Evolutionary conservation across 805 yeast species (phyloP).

Genomic region (Wickerhamomyces chambardii): DNA sequence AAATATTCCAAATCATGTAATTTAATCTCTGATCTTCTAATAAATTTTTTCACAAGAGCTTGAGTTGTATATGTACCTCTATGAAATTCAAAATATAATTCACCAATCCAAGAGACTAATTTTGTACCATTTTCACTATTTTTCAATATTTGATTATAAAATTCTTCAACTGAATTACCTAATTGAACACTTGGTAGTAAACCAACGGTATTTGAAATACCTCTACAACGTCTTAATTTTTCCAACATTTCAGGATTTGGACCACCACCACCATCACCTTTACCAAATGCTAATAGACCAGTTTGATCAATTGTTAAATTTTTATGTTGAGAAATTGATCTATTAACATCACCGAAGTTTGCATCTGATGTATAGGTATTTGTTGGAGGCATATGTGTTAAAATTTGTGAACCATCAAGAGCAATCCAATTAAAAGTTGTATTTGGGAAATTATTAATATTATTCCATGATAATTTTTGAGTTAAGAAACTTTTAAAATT

Average conservation of each 20-base stretch:
- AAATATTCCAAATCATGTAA: conserved; percentile 81
- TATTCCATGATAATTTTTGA: conserved; percentile 95
- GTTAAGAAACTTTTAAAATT: conserved; percentile 83
- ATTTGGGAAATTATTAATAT: conserved; percentile 84
- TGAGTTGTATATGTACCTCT: conserved; percentile 97
- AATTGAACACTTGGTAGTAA: conserved; percentile 73
- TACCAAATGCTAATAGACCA: conserved; percentile 78
- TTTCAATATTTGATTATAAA: conserved; percentile 56
- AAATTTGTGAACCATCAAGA: conserved; percentile 84
- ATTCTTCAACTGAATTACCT: conserved; percentile 68
- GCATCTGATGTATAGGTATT: conserved; percentile 94
- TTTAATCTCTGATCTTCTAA: conserved; percentile 67
- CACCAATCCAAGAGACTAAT: conserved; percentile 89
- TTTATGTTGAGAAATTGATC: conserved; percentile 77
- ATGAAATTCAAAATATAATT: conserved; percentile 88
- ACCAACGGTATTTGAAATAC: conserved; percentile 74
- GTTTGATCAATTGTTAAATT: conserved; percentile 73
- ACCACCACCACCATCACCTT: conserved; percentile 99
- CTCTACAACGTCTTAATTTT: conserved; percentile 85
- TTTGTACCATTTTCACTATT: conserved; percentile 55
- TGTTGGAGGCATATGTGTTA: conserved; percentile 97
- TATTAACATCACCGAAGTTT: conserved; percentile 83
- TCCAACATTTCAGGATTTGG: conserved; percentile 93
- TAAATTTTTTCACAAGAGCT: conserved; percentile 73
- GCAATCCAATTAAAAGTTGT: conserved; percentile 94